Evolutionary conservation across 2,329 filamentous ascomycete species (phyloP), one percentile per base, ranked within the genome.

Genomic region (Biscogniauxia mediterranea): DNA sequence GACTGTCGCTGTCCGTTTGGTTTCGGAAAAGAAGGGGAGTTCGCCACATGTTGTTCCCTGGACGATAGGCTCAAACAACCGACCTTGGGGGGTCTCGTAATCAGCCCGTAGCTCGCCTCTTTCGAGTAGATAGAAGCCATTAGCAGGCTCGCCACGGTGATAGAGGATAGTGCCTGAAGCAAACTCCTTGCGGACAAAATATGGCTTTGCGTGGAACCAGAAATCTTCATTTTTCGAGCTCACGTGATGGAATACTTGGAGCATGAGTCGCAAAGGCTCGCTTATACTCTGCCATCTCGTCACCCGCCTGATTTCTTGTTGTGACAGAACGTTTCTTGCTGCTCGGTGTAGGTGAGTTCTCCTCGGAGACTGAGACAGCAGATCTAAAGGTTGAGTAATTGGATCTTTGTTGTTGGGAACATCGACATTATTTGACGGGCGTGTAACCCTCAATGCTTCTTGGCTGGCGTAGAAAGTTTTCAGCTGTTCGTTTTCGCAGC

Each of bases 41-140:
- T 99, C 95, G 42, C 95, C 95, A 69, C 94, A 98, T 0, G 95
- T 97, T 1, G 95, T 95, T 17, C 95, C 95, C 0, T 93, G 91
- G 1, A 97, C 89, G 58, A 98, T 97, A 70, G 92, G 91, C 76
- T 99, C 95, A 63, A 90, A 92, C 68, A 96, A 90, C 68, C 84
- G 85, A 0, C 95, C 95, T 73, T 98, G 95, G 1, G 95, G 93
- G 32, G 96, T 83, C 64, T 94, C 85, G 73, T 99, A 98, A 70
- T 97, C 93, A 2, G 91, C 92, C 17, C 93, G 87, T 32, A 99
- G 81, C 68, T 98, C 93, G 42, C 95, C 95, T 5, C 88, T 85
- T 75, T 99, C 93, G 0, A 99, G 79, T 4, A 99, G 84, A 73
- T 97, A 98, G 77, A 99, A 98, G 2, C 89, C 92, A 28, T 88